Evolutionary conservation across 805 yeast species (phyloP).

Genomic region (Candida insectorum): DNA sequence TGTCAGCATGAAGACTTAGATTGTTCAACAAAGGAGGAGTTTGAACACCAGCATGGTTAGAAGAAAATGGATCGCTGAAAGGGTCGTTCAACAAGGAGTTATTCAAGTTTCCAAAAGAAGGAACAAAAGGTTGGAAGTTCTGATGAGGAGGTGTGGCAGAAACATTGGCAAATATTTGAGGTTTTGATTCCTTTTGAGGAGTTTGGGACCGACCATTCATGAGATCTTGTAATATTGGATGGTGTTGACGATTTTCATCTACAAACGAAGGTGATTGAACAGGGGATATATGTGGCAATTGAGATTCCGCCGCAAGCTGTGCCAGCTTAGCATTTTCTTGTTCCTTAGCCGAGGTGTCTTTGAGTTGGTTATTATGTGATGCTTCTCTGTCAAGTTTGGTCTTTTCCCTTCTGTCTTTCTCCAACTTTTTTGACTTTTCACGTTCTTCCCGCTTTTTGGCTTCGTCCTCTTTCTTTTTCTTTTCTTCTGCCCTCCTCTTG

Average conservation of each 20-base stretch:
- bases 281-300: no score
- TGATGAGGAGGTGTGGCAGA: background rate
- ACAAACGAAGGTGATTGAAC: no score
- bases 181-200: no score
- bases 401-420: background rate
- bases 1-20: slow-evolving; percentile 3
- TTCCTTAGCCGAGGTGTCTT: no score
- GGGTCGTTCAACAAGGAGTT: slow-evolving; percentile 7
- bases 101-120: background rate
- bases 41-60: background rate
- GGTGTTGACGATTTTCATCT: no score
- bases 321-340: no score
- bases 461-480: slow-evolving; percentile 11
- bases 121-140: background rate
- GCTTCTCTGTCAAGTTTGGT: no score
- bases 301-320: no score
- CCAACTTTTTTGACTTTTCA: background rate
- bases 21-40: slow-evolving; percentile 4
- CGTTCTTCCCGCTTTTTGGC: slow-evolving; percentile 2
- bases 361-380: no score
- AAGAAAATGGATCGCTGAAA: slow-evolving; percentile 3
- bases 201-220: no score
- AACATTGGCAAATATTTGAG: background rate
- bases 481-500: slow-evolving; percentile 20
- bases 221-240: no score